Conservation (phyloP, 2,329 filamentous ascomycete genomes). For the Mollisia scopiformis region DNA sequence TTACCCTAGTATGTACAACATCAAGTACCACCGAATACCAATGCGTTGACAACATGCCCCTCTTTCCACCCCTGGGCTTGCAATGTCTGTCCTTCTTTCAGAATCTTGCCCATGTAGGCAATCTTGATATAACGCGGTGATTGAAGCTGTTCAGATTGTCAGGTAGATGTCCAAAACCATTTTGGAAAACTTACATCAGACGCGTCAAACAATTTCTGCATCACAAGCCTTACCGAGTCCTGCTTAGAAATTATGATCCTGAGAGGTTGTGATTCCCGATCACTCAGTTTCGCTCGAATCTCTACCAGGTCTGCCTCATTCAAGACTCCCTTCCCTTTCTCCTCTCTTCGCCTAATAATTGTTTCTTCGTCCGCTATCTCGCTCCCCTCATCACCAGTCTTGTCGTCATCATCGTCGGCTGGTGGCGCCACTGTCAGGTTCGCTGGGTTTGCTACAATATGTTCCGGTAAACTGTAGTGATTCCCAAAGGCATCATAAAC, state of each 20-base stretch:
- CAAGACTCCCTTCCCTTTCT: slow-evolving; percentile 43
- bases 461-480: slow-evolving; percentile 69
- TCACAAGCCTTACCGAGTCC: slow-evolving; percentile 67
- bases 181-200: slow-evolving; percentile 55
- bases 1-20: not conserved
- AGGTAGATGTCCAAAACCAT: not conserved
- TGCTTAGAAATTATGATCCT: slow-evolving; percentile 57
- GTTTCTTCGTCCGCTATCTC: slow-evolving; percentile 42
- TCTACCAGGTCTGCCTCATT: slow-evolving; percentile 29
- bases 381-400: slow-evolving; percentile 28
- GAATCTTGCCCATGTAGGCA: slow-evolving; percentile 79
- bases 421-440: slow-evolving; percentile 47
- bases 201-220: slow-evolving; percentile 64
- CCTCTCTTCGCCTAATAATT: slow-evolving; percentile 48
- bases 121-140: slow-evolving; percentile 66
- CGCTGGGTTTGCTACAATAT: slow-evolving; percentile 68
- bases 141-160: slow-evolving; percentile 48
- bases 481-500: slow-evolving; percentile 71
- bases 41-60: slow-evolving; percentile 76
- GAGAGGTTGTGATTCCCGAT: slow-evolving; percentile 62
- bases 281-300: slow-evolving; percentile 31
- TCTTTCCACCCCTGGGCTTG: slow-evolving; percentile 74
- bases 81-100: slow-evolving; percentile 70
- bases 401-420: slow-evolving; percentile 36
- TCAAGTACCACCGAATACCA: slow-evolving; percentile 50